Evolutionary conservation across 495 filamentous ascomycete species (phyloP).

Genomic region (Neurospora tetrasperma): DNA sequence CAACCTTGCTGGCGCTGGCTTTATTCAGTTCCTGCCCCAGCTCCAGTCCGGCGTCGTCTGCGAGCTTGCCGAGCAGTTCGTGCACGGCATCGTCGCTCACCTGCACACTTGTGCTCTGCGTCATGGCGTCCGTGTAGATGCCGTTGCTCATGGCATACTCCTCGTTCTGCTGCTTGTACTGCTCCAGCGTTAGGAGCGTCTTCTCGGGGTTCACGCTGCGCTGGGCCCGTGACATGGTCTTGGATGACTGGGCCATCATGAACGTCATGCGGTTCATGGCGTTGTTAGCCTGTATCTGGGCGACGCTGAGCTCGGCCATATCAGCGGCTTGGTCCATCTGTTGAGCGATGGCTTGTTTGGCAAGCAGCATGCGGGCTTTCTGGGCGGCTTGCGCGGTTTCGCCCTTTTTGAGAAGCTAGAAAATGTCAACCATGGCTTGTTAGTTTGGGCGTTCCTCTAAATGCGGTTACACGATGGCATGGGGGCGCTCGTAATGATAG

Average conservation of each 20-base stretch:
- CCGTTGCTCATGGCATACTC: constrained; percentile 73
- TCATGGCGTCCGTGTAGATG: constrained; percentile 77
- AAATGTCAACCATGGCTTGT: constrained; percentile 7
- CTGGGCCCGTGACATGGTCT: constrained; percentile 53
- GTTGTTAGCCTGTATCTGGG: constrained; percentile 46
- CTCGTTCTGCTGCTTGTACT: constrained; percentile 75
- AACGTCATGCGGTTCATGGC: constrained; percentile 45
- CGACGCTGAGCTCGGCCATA: constrained; percentile 41
- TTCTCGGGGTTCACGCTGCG: constrained; percentile 67
- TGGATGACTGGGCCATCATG: constrained; percentile 41
- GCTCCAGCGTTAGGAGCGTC: constrained; percentile 55
- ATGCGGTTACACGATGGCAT: neutral
- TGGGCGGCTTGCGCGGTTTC: constrained; percentile 78
- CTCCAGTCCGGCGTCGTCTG: constrained; percentile 74
- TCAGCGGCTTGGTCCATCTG: constrained; percentile 46
- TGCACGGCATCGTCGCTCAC: constrained; percentile 80
- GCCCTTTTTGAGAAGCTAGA: constrained; percentile 52
- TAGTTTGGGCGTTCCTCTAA: neutral
- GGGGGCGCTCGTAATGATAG: neutral
- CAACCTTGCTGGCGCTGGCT: constrained; percentile 43
- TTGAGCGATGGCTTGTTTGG: constrained; percentile 42
- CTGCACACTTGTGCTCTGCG: constrained; percentile 58
- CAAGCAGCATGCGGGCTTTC: constrained; percentile 55
- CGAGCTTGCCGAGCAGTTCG: constrained; percentile 65
- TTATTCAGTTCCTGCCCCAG: constrained; percentile 58